Base-by-base conservation (phyloP, 805 yeast genomes). In the Huiozyma sinensis region DNA sequence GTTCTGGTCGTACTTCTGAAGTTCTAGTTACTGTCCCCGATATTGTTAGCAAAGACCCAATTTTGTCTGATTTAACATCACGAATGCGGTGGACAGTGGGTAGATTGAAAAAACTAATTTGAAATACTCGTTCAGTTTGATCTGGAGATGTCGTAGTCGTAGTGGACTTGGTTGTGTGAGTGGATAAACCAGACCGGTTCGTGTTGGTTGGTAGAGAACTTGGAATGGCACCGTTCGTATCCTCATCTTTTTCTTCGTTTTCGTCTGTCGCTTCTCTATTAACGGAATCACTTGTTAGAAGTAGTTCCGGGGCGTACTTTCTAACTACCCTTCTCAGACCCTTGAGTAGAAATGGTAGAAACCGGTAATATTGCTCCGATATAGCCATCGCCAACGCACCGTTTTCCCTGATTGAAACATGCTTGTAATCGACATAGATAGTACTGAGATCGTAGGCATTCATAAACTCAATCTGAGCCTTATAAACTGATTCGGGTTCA, bases 11-110 rank as follows among this genome's bases (percentile, higher is more conserved):
- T 9, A 92, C 97, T 66, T 92, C 97, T 24, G 94, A 82, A 0
- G 97, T 87, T 61, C 97, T 77, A 0, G 97, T 90, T 5, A 92
- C 95, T 0, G 98, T 92, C 44, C 97, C 98, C 7, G 90, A 79
- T 32, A 90, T 83, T 7, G 90, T 71, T 68, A 87, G 72, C 48
- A 90, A 71, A 7, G 83, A 72, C 11, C 97, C 98, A 46, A 92
- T 82, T 51, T 81, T 82, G 52, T 85, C 95, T 1, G 97, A 84
- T 56, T 92, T 75, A 46, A 92, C 73, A 57, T 90, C 97, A 58
- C 98, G 77, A 53, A 92, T 83, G 61, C 95, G 76, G 55, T 85
- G 77, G 12, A 83, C 73, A 0, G 85, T 67, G 1, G 97, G 95
- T 45, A 92, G 65, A 58, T 87, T 87, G 67, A 81, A 86, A 57